Percentiles rank a stretch among this genome's conserved stretches.
Evolutionary conservation across 768 basidiomycete species (phyloP).

Genomic region (Naematelia aurantialba): DNA sequence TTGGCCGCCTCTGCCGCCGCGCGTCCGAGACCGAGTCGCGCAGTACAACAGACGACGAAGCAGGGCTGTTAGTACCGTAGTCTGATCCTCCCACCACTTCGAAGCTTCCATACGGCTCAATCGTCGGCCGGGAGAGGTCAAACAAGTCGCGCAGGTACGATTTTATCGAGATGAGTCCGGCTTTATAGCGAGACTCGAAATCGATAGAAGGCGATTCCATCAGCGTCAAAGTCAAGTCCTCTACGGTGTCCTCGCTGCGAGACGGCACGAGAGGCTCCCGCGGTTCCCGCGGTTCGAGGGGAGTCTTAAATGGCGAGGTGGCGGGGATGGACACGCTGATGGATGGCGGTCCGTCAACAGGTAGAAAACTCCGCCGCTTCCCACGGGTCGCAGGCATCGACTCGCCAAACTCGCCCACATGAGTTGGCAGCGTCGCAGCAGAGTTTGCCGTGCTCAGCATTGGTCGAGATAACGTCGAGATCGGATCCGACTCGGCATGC

Average conservation of each 20-base stretch:
- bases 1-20: constrained; percentile 13
- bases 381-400: constrained; percentile 45
- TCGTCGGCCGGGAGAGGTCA: constrained; percentile 73
- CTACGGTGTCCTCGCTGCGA: constrained; percentile 18
- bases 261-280: neutral
- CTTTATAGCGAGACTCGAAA: constrained; percentile 38
- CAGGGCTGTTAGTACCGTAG: neutral
- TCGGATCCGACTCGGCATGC: constrained; percentile 33
- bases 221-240: constrained; percentile 3
- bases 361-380: constrained; percentile 84
- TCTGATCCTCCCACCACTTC: constrained; percentile 21
- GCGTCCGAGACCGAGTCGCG: neutral
- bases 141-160: constrained; percentile 94
- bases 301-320: constrained; percentile 57
- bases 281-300: constrained; percentile 6
- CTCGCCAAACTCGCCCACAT: constrained; percentile 35
- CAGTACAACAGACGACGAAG: neutral
- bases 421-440: constrained; percentile 39
- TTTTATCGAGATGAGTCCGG: constrained; percentile 82
- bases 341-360: constrained; percentile 64
- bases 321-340: constrained; percentile 64
- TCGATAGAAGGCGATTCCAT: neutral
- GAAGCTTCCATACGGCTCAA: constrained; percentile 50
- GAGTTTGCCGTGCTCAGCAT: constrained; percentile 18
- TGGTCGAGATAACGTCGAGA: constrained; percentile 23